phyloP scores from a whole-genome alignment of 441 rosid genomes.

The Omphalea diandra region DNA sequence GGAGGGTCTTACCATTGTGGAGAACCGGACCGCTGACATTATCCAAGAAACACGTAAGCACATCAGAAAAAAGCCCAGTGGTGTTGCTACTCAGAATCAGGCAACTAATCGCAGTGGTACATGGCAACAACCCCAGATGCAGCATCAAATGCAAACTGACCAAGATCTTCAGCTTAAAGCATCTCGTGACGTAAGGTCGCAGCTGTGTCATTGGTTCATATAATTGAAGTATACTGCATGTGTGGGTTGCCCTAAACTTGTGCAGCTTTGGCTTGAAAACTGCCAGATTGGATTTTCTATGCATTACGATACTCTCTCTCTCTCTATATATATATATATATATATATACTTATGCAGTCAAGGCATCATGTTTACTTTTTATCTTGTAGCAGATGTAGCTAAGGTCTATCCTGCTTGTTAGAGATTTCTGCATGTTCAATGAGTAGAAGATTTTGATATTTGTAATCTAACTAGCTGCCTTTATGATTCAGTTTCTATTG shows the following conservation, averaged over 20 bases:
- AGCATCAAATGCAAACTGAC: conserved; percentile 27
- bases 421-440: neutral
- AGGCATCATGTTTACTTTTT: neutral
- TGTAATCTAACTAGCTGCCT: neutral
- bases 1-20: conserved; percentile 81
- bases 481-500: neutral
- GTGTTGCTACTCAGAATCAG: conserved; percentile 30
- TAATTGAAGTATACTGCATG: conserved; percentile 29
- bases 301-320: too few relatives aligned
- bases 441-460: neutral
- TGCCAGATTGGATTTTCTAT: neutral
- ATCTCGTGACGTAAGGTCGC: conserved; percentile 98
- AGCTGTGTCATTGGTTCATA: conserved; percentile 46
- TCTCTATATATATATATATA: too few relatives aligned
- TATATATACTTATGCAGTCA: too few relatives aligned
- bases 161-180: conserved; percentile 48
- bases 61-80: conserved; percentile 53
- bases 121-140: conserved; percentile 35
- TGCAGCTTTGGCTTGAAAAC: conserved; percentile 8
- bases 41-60: conserved; percentile 79
- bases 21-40: conserved; percentile 65
- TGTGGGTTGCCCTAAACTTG: conserved; percentile 23
- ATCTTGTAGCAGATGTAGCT: neutral
- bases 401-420: neutral
- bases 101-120: conserved; percentile 33